Percentiles rank a stretch among this genome's conserved stretches.
Evolutionary conservation across 176 grass and related monocot genomes (phyloP).

Genomic region (Paspalum notatum): DNA sequence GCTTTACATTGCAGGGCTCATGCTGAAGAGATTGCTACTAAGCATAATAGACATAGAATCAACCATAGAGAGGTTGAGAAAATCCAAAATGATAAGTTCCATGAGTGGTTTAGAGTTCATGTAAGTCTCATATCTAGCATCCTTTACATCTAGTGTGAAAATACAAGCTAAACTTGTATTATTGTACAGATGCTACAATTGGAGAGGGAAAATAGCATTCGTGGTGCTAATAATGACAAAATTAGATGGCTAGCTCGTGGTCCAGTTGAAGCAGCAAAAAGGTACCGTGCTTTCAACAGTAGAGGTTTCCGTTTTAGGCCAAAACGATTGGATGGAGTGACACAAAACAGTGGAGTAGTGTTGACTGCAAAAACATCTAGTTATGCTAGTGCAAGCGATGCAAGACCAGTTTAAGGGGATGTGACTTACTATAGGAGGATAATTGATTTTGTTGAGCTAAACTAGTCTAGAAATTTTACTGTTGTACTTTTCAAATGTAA

Average conservation of each 20-base stretch:
- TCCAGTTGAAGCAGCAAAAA: constrained; percentile 2
- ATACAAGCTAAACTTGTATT: neutral
- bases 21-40: neutral
- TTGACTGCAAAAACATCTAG: neutral
- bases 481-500: constrained; percentile 5
- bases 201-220: neutral
- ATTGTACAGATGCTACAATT: neutral
- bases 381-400: constrained; percentile 11
- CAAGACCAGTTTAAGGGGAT: neutral
- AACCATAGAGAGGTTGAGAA: neutral
- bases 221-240: neutral
- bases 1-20: neutral
- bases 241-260: constrained; percentile 4
- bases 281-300: constrained; percentile 8
- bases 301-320: constrained; percentile 17
- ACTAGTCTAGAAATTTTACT: neutral
- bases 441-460: constrained; percentile 30
- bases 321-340: neutral
- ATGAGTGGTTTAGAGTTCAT: constrained; percentile 24
- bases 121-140: neutral
- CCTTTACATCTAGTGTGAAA: neutral
- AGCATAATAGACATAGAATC: neutral
- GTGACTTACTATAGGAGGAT: constrained; percentile 36
- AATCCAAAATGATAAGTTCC: constrained; percentile 18
- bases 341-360: constrained; percentile 35